Base-by-base conservation (phyloP, 2,329 filamentous ascomycete genomes). In the Calonectria crousiana region DNA sequence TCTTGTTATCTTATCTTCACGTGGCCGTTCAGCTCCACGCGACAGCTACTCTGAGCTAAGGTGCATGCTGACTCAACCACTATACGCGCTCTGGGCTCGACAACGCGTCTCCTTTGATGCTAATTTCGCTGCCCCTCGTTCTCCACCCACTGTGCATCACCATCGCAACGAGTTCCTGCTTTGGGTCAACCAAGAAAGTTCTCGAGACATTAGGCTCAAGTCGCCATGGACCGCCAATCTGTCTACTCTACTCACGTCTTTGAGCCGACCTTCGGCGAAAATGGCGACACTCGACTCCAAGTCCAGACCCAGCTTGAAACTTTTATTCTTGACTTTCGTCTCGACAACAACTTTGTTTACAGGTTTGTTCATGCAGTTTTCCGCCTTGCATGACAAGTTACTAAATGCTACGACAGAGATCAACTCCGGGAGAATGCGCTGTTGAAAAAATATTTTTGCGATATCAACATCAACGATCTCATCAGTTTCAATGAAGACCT, bases 401-500 rank as follows among this genome's bases (percentile, higher is more conserved):
- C 77, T 81, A 28, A 82, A 36, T 20, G n/a, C 13, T 23, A 16
- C 26, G 60, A 4, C 80, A 97, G 97, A 90, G 96, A 98, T 82
- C 97, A 98, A 86, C 91, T 99, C 73, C 92, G 95, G 81, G 95
- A 98, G 83, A 99, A 99, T 87, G 95, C 97, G 10, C 90, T 98
- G 1, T 89, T 98, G 52, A 97, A 98, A 84, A 95, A 96, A 81
- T 98, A 95, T 87, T 98, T 93, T 85, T 98, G 97, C 88, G 96
- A 99, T 84, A 92, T 99, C 83, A 96, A 99, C 84, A 95, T 99
- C 80, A 95, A 94, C 75, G 96, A 99, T 84, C 88, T 99, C 73
- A 98, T 98, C 84, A 97, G 94, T 75, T 98, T 96, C 87, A 97
- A 98, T 82, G 96, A 98, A 85, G 95, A 98, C 84, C 90, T 99